Evolutionary conservation across 345 rosid species (phyloP).

Genomic region (Camelina laxa): DNA sequence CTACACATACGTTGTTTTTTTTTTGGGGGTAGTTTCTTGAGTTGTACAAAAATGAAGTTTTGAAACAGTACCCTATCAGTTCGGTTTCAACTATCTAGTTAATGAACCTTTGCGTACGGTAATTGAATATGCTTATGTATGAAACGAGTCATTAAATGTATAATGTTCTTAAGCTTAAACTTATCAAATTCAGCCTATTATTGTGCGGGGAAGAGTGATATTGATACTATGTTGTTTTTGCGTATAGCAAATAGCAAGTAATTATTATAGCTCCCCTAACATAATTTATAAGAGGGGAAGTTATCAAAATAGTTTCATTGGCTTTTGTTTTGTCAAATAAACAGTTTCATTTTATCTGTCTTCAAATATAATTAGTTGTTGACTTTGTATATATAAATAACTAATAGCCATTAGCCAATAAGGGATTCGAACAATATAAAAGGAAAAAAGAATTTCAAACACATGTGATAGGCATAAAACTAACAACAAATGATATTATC

Average conservation of each 20-base stretch:
- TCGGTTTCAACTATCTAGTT: constrained; percentile 9
- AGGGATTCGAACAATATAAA: not conserved
- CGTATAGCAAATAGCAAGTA: not conserved
- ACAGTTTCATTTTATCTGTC: not conserved
- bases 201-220: constrained; percentile 5
- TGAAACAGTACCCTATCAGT: not conserved
- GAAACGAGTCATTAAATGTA: not conserved
- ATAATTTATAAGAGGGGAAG: not conserved
- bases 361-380: not conserved
- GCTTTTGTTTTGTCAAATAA: not conserved
- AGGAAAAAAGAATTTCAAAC: not conserved
- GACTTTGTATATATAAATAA: not conserved
- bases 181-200: not conserved
- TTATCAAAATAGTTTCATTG: not conserved
- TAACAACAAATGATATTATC: not conserved
- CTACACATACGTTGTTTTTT: not conserved
- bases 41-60: not conserved
- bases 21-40: not conserved
- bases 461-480: not conserved
- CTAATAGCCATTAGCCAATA: no score
- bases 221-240: not conserved
- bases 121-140: not conserved
- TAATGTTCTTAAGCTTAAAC: constrained; percentile 7
- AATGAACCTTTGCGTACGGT: not conserved
- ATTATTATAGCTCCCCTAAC: not conserved